Percentiles rank a stretch among this genome's conserved stretches.
These are phyloP conservation scores for Prototheca stagnorum DNA, from an alignment of 163 green algal species.

Conservation along the genomic window DNA sequence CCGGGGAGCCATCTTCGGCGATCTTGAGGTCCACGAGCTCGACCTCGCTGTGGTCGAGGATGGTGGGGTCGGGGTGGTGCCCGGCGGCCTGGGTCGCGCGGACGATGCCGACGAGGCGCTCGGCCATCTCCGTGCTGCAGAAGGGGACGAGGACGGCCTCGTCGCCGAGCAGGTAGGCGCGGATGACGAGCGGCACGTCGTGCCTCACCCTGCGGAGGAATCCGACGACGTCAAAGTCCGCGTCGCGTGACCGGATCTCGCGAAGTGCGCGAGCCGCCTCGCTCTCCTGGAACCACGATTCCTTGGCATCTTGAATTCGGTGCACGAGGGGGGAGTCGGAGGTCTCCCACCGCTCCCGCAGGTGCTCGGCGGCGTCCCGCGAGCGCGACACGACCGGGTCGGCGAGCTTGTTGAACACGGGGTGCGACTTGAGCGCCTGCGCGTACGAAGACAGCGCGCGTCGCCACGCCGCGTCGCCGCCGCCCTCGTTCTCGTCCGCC, in stretches of 20 bases:
- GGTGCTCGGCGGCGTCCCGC: conserved; percentile 41
- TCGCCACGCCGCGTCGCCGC: conserved; percentile 33
- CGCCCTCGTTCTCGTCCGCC: conserved; percentile 25
- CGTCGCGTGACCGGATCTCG: conserved; percentile 63
- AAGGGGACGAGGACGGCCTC: conserved; percentile 41
- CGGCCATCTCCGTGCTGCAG: conserved; percentile 66
- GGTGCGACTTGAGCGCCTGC: conserved; percentile 13
- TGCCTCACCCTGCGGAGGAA: conserved; percentile 43
- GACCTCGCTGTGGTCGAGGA: conserved; percentile 79
- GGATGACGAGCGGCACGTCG: conserved; percentile 46
- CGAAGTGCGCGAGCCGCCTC: conserved; percentile 61
- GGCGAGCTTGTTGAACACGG: conserved; percentile 17
- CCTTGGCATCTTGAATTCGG: conserved; percentile 72
- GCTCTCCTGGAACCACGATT: conserved; percentile 63
- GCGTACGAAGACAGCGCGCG: no score
- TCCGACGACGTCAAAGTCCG: conserved; percentile 68
- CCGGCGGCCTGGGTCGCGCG: background rate
- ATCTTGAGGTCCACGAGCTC: conserved; percentile 71
- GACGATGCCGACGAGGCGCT: conserved; percentile 67
- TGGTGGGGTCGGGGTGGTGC: conserved; percentile 68
- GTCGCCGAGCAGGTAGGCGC: conserved; percentile 65
- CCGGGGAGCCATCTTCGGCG: conserved; percentile 38
- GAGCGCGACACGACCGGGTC: conserved; percentile 13
- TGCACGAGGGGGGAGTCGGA: conserved; percentile 68
- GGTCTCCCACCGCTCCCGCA: conserved; percentile 76